A percentile compares a stretch with the other conserved stretches of the same genome.
Evolutionary conservation across 371 early-diverging fungal genomes (phyloP).

Genomic region (Haplosporangium sp.): DNA sequence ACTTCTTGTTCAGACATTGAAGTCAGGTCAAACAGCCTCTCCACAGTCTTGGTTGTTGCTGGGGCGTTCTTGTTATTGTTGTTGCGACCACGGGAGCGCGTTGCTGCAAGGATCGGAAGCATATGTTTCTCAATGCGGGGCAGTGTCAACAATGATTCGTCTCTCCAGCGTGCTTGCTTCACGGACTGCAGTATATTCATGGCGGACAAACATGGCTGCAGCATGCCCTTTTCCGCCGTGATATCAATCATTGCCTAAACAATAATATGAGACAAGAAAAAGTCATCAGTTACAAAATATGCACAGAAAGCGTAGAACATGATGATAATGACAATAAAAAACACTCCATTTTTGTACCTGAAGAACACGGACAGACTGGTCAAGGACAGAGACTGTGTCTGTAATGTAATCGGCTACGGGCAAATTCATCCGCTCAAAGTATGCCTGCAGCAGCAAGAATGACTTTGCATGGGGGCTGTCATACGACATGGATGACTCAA

Average conservation of each 20-base stretch:
- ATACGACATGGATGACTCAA: slow-evolving; percentile 64
- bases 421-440: slow-evolving; percentile 72
- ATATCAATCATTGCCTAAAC: slow-evolving; percentile 93
- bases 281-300: not conserved
- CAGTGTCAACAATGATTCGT: slow-evolving; percentile 79
- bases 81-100: slow-evolving; percentile 16
- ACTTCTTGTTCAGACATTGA: slow-evolving; percentile 62
- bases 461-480: slow-evolving; percentile 92
- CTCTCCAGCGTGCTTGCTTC: slow-evolving; percentile 90
- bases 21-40: slow-evolving; percentile 60
- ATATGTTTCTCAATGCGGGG: slow-evolving; percentile 68
- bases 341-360: slow-evolving; percentile 54
- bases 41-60: slow-evolving; percentile 26
- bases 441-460: slow-evolving; percentile 88
- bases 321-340: slow-evolving; percentile 1
- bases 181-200: slow-evolving; percentile 87
- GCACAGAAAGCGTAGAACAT: not conserved
- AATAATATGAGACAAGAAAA: not conserved
- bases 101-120: slow-evolving; percentile 24
- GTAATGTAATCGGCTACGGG: slow-evolving; percentile 90
- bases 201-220: slow-evolving; percentile 70
- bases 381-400: slow-evolving; percentile 92
- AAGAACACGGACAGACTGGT: slow-evolving; percentile 90
- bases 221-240: slow-evolving; percentile 75
- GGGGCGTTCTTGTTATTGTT: slow-evolving; percentile 6